Conservation (phyloP, 257 asterid species). For the Nicotiana knightiana region DNA sequence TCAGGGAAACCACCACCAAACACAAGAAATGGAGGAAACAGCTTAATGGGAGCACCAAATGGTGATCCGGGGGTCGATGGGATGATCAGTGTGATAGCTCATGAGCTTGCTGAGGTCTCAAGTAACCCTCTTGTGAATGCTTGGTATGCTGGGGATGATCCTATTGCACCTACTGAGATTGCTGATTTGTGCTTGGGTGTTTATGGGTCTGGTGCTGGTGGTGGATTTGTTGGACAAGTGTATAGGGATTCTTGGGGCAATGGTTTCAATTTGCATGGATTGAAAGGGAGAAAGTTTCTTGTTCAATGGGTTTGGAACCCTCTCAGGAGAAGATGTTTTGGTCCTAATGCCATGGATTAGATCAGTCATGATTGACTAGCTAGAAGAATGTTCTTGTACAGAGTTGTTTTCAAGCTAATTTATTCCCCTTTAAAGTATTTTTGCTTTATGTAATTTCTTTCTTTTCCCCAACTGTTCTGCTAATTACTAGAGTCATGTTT, state of each 20-base stretch:
- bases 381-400: neutral
- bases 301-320: constrained; percentile 89
- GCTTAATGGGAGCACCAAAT: constrained; percentile 50
- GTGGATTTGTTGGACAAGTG: constrained; percentile 60
- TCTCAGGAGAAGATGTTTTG: constrained; percentile 47
- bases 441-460: neutral
- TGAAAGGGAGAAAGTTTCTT: constrained; percentile 61
- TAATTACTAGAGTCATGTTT: neutral
- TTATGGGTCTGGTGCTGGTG: constrained; percentile 75
- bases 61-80: constrained; percentile 64
- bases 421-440: neutral
- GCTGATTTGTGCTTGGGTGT: constrained; percentile 68
- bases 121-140: constrained; percentile 67
- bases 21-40: constrained; percentile 13
- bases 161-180: constrained; percentile 62
- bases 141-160: constrained; percentile 77
- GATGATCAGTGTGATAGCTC: constrained; percentile 84
- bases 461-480: neutral
- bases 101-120: constrained; percentile 69
- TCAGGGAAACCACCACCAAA: constrained; percentile 33
- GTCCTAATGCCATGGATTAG: constrained; percentile 68
- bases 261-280: constrained; percentile 59
- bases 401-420: neutral
- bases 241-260: constrained; percentile 46
- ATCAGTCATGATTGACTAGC: neutral